A percentile compares a stretch with the other conserved stretches of the same genome.
Conservation (phyloP, 106 monocot genomes). For the Allium sativum region DNA sequence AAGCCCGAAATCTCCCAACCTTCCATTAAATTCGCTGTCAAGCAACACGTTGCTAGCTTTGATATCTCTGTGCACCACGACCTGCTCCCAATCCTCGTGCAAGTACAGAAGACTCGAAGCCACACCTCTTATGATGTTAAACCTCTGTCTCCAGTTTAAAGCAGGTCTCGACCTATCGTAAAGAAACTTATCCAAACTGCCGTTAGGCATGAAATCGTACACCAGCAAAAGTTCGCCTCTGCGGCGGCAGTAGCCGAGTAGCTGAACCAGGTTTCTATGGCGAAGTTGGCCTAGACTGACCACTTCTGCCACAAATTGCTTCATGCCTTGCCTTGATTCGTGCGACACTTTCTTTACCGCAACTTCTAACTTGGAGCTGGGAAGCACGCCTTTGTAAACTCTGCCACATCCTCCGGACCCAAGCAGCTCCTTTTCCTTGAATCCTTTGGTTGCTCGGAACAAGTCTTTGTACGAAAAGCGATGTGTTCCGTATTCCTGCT, state of each 20-base stretch:
- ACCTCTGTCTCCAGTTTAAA: constrained; percentile 19
- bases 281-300: constrained; percentile 23
- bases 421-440: constrained; percentile 16
- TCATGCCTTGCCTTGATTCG: constrained; percentile 29
- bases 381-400: constrained; percentile 25
- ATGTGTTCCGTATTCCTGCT: constrained; percentile 27
- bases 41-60: constrained; percentile 58
- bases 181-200: constrained; percentile 8
- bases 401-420: constrained; percentile 28
- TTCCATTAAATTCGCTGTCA: constrained; percentile 14
- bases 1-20: constrained; percentile 18
- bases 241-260: constrained; percentile 15
- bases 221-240: constrained; percentile 14
- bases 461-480: constrained; percentile 28
- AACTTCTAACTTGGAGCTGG: constrained; percentile 15
- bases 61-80: constrained; percentile 31
- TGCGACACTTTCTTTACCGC: constrained; percentile 30
- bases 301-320: constrained; percentile 31
- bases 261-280: constrained; percentile 13
- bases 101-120: constrained; percentile 12
- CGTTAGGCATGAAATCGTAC: constrained; percentile 12
- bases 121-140: constrained; percentile 3
- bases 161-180: not conserved
- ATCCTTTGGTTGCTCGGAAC: constrained; percentile 24
- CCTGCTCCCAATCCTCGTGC: constrained; percentile 17